Conservation (phyloP, 2,329 filamentous ascomycete species). For the Chrysoporthe deuterocubensis region DNA sequence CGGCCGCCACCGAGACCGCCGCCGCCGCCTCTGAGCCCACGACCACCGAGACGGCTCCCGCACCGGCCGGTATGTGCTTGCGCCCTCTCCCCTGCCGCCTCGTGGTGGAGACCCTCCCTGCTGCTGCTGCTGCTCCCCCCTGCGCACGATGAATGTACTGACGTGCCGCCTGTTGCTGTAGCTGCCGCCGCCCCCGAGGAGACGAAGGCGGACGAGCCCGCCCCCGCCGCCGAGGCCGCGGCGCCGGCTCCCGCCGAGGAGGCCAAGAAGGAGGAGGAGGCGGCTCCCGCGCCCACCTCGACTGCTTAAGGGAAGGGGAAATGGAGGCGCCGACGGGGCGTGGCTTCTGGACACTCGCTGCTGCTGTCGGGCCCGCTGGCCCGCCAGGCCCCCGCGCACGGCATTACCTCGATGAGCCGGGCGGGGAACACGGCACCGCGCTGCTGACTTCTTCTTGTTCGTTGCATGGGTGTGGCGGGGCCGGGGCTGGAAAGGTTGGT, state of each 20-base stretch:
- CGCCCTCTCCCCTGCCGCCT: not conserved
- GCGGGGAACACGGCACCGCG: too few species aligned
- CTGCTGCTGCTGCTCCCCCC: not conserved
- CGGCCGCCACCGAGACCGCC: slow-evolving; percentile 33
- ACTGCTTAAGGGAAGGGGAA: not conserved
- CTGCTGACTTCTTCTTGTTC: too few species aligned
- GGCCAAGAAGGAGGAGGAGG: slow-evolving; percentile 31
- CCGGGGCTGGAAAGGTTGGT: too few species aligned
- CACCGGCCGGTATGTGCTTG: slow-evolving; percentile 36
- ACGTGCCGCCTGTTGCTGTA: slow-evolving; percentile 14
- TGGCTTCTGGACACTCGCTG: not conserved
- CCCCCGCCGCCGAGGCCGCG: slow-evolving; percentile 33
- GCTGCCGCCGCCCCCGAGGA: slow-evolving; percentile 32
- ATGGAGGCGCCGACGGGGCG: not conserved
- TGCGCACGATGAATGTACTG: not conserved
- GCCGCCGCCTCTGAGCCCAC: slow-evolving; percentile 39
- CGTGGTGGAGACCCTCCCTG: too few species aligned
- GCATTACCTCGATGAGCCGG: too few species aligned
- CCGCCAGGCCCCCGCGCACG: too few species aligned
- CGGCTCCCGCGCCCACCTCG: slow-evolving; percentile 26
- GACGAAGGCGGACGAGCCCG: slow-evolving; percentile 32
- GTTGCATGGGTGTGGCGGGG: too few species aligned
- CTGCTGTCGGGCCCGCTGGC: not conserved
- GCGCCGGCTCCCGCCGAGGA: slow-evolving; percentile 30
- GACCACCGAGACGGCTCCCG: slow-evolving; percentile 42